Evolutionary conservation across 2,329 filamentous ascomycete species (phyloP).

Genomic region (Alternaria gansuensis): DNA sequence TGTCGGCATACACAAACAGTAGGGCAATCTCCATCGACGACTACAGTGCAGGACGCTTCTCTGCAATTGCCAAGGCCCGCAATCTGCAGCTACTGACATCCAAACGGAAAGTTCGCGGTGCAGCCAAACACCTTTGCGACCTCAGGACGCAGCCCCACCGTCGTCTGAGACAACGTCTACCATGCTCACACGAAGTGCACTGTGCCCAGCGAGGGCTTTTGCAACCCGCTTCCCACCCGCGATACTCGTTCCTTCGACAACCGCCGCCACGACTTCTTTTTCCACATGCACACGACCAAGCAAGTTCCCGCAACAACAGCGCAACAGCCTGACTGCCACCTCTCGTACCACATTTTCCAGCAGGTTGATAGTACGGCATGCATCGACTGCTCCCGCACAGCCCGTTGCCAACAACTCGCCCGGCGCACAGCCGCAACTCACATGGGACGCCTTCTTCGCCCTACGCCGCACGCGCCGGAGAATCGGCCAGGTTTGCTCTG

Average conservation of each 20-base stretch:
- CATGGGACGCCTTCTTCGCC: slow-evolving; percentile 92
- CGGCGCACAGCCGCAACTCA: slow-evolving; percentile 47
- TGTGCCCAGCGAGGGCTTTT: slow-evolving; percentile 46
- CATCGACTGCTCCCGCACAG: slow-evolving; percentile 36
- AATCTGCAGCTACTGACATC: slow-evolving; percentile 14
- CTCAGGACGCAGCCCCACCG: slow-evolving; percentile 11
- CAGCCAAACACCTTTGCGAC: slow-evolving; percentile 6
- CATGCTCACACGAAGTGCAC: slow-evolving; percentile 46
- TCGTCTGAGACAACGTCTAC: slow-evolving; percentile 14
- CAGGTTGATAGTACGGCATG: slow-evolving; percentile 31
- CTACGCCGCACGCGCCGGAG: slow-evolving; percentile 85
- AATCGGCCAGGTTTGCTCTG: slow-evolving; percentile 81
- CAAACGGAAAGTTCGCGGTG: slow-evolving; percentile 16
- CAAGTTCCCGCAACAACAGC: slow-evolving; percentile 32
- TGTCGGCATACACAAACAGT: background rate
- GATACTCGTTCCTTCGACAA: slow-evolving; percentile 35
- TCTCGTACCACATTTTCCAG: slow-evolving; percentile 17
- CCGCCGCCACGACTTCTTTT: slow-evolving; percentile 36
- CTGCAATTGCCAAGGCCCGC: slow-evolving; percentile 15
- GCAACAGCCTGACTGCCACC: slow-evolving; percentile 25
- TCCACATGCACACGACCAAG: slow-evolving; percentile 41
- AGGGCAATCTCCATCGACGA: background rate
- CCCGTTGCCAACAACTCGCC: slow-evolving; percentile 27
- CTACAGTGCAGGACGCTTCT: slow-evolving; percentile 9
- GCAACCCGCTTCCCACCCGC: slow-evolving; percentile 41